Evolutionary conservation across 495 filamentous ascomycete genomes (phyloP).

Genomic region (Penicillium paxilli): DNA sequence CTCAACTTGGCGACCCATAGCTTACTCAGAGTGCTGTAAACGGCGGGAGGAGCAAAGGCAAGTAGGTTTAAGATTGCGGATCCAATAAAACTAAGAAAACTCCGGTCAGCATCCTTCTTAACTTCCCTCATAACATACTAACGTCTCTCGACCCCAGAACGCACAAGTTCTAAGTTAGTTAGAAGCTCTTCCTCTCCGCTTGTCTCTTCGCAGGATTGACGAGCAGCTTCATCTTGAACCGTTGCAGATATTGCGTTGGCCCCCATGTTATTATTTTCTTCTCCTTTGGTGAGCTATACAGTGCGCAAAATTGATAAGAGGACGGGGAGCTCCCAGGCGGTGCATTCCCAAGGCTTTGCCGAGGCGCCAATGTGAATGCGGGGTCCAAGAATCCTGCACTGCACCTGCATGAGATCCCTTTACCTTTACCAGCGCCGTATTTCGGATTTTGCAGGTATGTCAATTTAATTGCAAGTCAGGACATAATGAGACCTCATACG

Average conservation of each 20-base stretch:
- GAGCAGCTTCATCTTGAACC: neutral
- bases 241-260: neutral
- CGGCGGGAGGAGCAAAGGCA: constrained; percentile 65
- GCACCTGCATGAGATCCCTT: too few species aligned
- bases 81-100: constrained; percentile 46
- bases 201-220: neutral
- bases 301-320: neutral
- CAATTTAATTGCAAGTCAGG: too few species aligned
- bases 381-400: too few species aligned
- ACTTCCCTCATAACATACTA: neutral
- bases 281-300: neutral
- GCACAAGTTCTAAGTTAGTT: neutral
- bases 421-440: too few species aligned
- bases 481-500: too few species aligned
- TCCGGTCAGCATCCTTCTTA: neutral
- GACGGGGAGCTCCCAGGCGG: neutral
- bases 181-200: neutral
- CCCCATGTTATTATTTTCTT: neutral
- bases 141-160: neutral
- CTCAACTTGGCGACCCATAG: constrained; percentile 75
- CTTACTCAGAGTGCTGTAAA: constrained; percentile 71
- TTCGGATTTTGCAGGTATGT: too few species aligned
- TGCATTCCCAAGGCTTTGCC: neutral
- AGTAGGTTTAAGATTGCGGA: constrained; percentile 63
- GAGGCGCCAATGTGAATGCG: too few species aligned